Percentiles rank a stretch among this genome's conserved stretches.
phyloP scores from a whole-genome alignment of 495 filamentous ascomycete genomes.

The Penicillium herquei region DNA sequence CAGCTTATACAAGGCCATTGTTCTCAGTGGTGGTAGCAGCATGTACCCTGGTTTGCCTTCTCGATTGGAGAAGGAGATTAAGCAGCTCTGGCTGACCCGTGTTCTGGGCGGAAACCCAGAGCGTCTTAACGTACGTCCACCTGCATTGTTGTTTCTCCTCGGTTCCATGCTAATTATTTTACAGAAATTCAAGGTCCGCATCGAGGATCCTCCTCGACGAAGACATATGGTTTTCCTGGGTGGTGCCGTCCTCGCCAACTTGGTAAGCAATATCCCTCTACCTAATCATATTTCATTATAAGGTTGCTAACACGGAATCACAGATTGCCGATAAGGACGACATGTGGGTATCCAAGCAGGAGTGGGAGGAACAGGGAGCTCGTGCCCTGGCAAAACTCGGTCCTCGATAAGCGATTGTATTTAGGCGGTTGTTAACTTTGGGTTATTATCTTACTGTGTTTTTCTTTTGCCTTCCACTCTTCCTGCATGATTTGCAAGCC shows the following conservation, averaged over 20 bases:
- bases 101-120: slow-evolving; percentile 89
- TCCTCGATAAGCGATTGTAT: slow-evolving; percentile 54
- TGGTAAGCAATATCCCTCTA: slow-evolving; percentile 52
- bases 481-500: slow-evolving; percentile 27
- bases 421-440: slow-evolving; percentile 18
- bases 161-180: slow-evolving; percentile 18
- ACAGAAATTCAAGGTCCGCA: slow-evolving; percentile 98
- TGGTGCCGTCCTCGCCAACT: slow-evolving; percentile 93
- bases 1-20: slow-evolving; percentile 94
- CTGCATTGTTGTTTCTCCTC: too few species aligned
- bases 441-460: slow-evolving; percentile 4
- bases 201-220: slow-evolving; percentile 94
- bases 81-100: slow-evolving; percentile 95
- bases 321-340: slow-evolving; percentile 95
- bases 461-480: slow-evolving; percentile 20
- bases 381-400: slow-evolving; percentile 87
- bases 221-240: slow-evolving; percentile 99
- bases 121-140: slow-evolving; percentile 66
- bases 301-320: slow-evolving; percentile 16
- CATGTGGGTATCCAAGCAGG: slow-evolving; percentile 97
- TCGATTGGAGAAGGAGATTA: slow-evolving; percentile 94
- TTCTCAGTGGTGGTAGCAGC: slow-evolving; percentile 92
- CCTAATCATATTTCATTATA: not conserved
- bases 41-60: slow-evolving; percentile 98
- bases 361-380: slow-evolving; percentile 94